Evolutionary conservation across 1,139 yeast species (phyloP), one percentile per base, ranked within the genome.

Genomic region (Candida sojae): DNA sequence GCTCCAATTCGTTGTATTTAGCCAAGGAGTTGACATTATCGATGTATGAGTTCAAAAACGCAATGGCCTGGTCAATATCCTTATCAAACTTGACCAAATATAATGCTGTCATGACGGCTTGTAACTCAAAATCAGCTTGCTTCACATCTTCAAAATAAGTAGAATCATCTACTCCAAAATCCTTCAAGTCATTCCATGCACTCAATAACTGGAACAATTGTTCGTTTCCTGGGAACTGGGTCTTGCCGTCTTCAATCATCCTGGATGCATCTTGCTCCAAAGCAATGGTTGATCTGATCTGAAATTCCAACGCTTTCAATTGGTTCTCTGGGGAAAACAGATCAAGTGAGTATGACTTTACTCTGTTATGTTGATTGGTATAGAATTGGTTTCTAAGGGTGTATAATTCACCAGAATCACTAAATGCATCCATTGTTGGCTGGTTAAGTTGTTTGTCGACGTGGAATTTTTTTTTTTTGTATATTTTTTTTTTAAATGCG

Each of bases 301-400:
- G 75, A 56, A 57, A 75, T 49, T 72, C 78, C 52, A 71, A 59
- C 6, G 71, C 80, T 50, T 71, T 71, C 44, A 71, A 55, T 53
- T 71, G 76, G 47, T 62, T 62, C 44, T 71, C 76, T 2, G 53
- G 57, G 2, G 75, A 66, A 55, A 74, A 75, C 52, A 62, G 71
- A 26, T 65, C 70, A 41, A 68, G 55, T 6, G 64, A 48, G 51
- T 73, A 66, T 5, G 62, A 59, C 42, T 57, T 57, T 5, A 77
- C 80, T 53, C 69, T 67, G 40, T 62, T 61, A 58, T 73, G 73
- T 56, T 77, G 82, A 52, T 72, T 68, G 36, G 81, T 73, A 58
- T 67, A 76, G 60, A 77, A 77, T 55, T 77, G 79, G 60, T 71
- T 75, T 51, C 76, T 66, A 39, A 77, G 65, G 43, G 70, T 70